Conservation (phyloP, 2,329 filamentous ascomycete species). For the Penicillium sclerotigenum region DNA sequence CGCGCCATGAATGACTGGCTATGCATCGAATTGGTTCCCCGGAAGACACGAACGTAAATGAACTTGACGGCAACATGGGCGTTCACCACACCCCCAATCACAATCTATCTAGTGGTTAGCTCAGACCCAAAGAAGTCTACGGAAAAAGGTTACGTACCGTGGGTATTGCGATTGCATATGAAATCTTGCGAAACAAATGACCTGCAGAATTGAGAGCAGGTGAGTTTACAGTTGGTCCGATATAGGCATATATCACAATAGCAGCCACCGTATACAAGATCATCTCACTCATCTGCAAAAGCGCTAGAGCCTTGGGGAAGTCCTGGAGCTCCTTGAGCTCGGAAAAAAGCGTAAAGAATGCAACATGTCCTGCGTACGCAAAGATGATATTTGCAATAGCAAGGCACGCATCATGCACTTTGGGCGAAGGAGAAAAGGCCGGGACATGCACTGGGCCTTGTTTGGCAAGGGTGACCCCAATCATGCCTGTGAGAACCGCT, state of each 20-base stretch:
- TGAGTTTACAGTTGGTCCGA: conserved; percentile 56
- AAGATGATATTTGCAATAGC: conserved; percentile 65
- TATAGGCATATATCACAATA: conserved; percentile 63
- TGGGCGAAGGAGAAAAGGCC: conserved; percentile 33
- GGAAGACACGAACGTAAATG: conserved; percentile 60
- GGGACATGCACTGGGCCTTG: conserved; percentile 32
- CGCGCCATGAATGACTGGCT: conserved; percentile 48
- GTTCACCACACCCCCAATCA: conserved; percentile 66
- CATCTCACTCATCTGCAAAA: conserved; percentile 57
- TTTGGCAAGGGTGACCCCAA: conserved; percentile 53
- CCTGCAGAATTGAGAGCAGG: conserved; percentile 63
- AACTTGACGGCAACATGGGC: conserved; percentile 63
- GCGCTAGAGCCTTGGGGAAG: conserved; percentile 59
- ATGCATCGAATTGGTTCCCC: conserved; percentile 52
- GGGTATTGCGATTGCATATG: conserved; percentile 64
- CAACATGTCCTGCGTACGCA: conserved; percentile 64
- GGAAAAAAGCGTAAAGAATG: conserved; percentile 62
- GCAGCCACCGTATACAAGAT: conserved; percentile 62
- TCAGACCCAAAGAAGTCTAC: background rate
- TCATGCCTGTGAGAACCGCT: conserved; percentile 62
- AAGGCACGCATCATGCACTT: conserved; percentile 55
- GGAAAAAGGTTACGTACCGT: conserved; percentile 39
- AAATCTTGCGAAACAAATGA: conserved; percentile 54
- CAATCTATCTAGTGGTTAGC: conserved; percentile 42
- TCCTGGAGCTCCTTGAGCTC: conserved; percentile 59